Evolutionary conservation across 257 asterid species (phyloP).

Genomic region (Solanum appendiculatum): DNA sequence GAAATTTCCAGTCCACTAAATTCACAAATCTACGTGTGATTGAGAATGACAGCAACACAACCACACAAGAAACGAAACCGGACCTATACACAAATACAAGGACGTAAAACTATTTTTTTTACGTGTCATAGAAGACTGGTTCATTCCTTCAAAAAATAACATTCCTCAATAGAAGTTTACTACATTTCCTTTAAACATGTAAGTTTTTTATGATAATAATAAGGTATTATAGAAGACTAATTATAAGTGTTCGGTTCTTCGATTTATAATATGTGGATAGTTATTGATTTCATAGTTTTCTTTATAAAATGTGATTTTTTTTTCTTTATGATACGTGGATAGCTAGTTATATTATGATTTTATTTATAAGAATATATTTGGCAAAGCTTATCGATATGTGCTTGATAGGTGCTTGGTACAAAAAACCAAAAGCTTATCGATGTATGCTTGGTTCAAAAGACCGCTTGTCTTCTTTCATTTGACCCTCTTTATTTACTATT

Average conservation of each 20-base stretch:
- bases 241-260: not conserved
- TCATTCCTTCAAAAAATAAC: not conserved
- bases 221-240: not conserved
- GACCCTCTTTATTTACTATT: not conserved
- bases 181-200: too few relatives aligned
- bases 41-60: not conserved
- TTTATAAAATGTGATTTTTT: not conserved
- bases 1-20: not conserved
- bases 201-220: not conserved
- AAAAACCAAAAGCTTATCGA: not conserved
- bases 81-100: not conserved
- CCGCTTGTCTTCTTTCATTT: not conserved
- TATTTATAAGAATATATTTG: not conserved
- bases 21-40: not conserved
- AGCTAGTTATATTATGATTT: not conserved
- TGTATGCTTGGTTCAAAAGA: not conserved
- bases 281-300: not conserved
- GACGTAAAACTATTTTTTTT: not conserved
- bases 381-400: not conserved
- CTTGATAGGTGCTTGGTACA: not conserved
- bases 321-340: not conserved
- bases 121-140: not conserved
- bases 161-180: too few relatives aligned
- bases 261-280: not conserved
- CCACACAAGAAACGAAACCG: not conserved